phyloP scores from a whole-genome alignment of 805 yeast genomes.

The Blastobotrys chiropterorum region DNA sequence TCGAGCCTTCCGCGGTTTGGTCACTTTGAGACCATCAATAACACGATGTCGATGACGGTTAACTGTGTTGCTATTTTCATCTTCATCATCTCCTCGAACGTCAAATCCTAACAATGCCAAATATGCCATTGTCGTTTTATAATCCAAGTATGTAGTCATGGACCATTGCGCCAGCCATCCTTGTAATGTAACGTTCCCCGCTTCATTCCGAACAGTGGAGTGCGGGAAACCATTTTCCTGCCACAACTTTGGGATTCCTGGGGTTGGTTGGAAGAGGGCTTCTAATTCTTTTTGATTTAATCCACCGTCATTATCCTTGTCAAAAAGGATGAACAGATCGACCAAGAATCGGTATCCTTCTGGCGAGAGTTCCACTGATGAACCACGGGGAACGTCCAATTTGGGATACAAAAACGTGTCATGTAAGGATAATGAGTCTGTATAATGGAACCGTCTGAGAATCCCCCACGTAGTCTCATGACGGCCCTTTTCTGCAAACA shows the following conservation, averaged over 20 bases:
- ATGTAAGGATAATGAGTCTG: conserved; percentile 81
- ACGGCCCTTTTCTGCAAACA: conserved; percentile 85
- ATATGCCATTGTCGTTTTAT: conserved; percentile 78
- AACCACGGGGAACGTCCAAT: conserved; percentile 17
- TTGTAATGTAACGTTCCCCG: conserved; percentile 84
- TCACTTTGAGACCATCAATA: conserved; percentile 61
- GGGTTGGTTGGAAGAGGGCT: conserved; percentile 77
- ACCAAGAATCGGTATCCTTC: conserved; percentile 88
- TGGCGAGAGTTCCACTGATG: conserved; percentile 77
- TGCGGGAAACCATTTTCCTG: conserved; percentile 75
- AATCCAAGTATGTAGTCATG: conserved; percentile 85
- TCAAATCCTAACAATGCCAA: conserved; percentile 88
- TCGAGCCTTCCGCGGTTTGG: conserved; percentile 71
- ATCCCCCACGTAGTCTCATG: conserved; percentile 98
- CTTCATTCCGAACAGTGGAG: conserved; percentile 83
- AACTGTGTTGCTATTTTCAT: background rate
- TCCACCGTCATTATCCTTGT: conserved; percentile 96
- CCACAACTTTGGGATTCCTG: conserved; percentile 90
- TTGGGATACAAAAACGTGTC: conserved; percentile 74
- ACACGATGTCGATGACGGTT: conserved; percentile 13
- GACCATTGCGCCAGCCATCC: conserved; percentile 99
- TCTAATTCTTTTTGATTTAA: conserved; percentile 65
- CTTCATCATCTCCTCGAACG: conserved; percentile 15
- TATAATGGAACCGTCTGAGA: conserved; percentile 78
- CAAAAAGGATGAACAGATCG: conserved; percentile 80